A percentile compares a stretch with the other conserved stretches of the same genome.
Conservation (phyloP, 139 green algal species). For the Ettlia oleoabundans region DNA sequence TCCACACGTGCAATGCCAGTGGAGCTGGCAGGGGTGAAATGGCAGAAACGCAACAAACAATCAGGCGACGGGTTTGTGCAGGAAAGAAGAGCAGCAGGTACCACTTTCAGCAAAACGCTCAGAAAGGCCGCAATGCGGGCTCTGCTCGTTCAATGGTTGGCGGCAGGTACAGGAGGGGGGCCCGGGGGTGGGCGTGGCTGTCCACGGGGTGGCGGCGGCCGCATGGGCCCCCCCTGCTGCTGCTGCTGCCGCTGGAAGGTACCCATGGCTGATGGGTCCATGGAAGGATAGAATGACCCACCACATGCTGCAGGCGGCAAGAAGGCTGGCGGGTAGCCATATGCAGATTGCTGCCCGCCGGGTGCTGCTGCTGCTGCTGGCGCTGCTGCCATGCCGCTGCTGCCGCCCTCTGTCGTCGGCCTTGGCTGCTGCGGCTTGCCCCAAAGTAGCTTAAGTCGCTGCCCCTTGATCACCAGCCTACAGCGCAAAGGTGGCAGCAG, state of each 20-base stretch:
- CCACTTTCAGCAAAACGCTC: background rate
- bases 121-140: background rate
- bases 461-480: slow-evolving; percentile 87
- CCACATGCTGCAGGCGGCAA: background rate
- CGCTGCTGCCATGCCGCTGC: slow-evolving; percentile 12
- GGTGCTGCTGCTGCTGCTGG: background rate
- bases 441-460: slow-evolving; percentile 89
- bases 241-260: slow-evolving; percentile 1
- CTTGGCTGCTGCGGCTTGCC: slow-evolving; percentile 71
- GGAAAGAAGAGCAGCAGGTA: background rate
- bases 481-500: too few species aligned
- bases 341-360: background rate
- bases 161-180: background rate
- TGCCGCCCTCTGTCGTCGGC: background rate
- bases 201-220: background rate
- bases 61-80: too few species aligned
- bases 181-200: background rate
- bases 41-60: too few species aligned
- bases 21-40: too few species aligned
- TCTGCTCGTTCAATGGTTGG: background rate
- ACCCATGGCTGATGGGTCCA: slow-evolving; percentile 56
- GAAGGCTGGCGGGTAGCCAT: slow-evolving; percentile 1
- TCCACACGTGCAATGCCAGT: too few species aligned
- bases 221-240: background rate
- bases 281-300: slow-evolving; percentile 57